These are phyloP conservation scores for Protomyces gravidus DNA, from an alignment of 1,139 yeast species.

Conservation along the genomic window DNA sequence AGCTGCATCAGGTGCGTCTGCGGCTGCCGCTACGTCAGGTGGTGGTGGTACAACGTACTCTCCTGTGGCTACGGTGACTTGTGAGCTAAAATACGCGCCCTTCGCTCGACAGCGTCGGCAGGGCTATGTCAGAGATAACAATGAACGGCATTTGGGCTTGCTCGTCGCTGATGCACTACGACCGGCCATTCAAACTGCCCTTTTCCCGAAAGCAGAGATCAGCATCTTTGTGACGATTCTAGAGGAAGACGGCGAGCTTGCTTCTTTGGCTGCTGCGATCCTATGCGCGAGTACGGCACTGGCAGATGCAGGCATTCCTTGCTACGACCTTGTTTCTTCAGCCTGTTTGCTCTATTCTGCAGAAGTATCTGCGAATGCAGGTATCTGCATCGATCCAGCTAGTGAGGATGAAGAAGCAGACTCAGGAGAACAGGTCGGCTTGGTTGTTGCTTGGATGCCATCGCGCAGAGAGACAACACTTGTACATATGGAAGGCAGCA, in stretches of 20 bases:
- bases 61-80: background rate
- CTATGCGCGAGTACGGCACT: slow-evolving; percentile 8
- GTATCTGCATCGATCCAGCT: background rate
- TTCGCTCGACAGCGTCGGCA: slow-evolving; percentile 2
- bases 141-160: slow-evolving; percentile 1
- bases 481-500: background rate
- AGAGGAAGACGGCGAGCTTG: slow-evolving; percentile 8
- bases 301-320: slow-evolving; percentile 12
- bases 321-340: slow-evolving; percentile 6
- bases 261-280: slow-evolving; percentile 6
- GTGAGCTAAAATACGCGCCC: slow-evolving; percentile 4
- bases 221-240: slow-evolving; percentile 17
- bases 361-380: background rate
- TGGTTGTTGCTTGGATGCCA: background rate
- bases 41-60: background rate
- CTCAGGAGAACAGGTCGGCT: background rate
- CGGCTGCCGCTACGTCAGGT: background rate
- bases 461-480: background rate
- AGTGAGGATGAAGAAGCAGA: background rate
- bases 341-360: background rate
- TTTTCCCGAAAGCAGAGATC: slow-evolving; percentile 27
- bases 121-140: background rate
- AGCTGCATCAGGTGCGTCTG: background rate
- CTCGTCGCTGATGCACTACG: slow-evolving; percentile 9
- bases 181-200: slow-evolving; percentile 6